phyloP scores from a whole-genome alignment of 116 monocot genomes.

The Dioscorea cayenensis region DNA sequence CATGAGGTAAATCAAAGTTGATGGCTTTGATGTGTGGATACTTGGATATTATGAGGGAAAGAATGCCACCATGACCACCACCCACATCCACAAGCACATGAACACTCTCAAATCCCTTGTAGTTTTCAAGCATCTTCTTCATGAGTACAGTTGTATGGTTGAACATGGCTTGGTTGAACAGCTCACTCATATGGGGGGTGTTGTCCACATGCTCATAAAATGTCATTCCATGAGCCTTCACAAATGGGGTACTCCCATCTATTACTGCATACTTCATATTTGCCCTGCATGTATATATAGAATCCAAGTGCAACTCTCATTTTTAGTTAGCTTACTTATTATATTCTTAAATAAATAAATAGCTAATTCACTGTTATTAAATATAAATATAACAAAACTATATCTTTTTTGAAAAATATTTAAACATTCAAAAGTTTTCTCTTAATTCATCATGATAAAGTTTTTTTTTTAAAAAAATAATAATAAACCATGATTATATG shows the following conservation, averaged over 20 bases:
- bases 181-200: background rate
- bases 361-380: too few relatives aligned
- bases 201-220: background rate
- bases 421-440: too few relatives aligned
- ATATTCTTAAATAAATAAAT: too few relatives aligned
- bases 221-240: background rate
- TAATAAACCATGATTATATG: too few relatives aligned
- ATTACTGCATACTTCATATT: constrained; percentile 3
- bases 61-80: constrained; percentile 1
- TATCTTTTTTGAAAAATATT: too few relatives aligned
- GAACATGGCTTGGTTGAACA: constrained; percentile 1
- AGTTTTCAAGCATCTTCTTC: constrained; percentile 4
- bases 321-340: too few relatives aligned
- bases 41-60: constrained; percentile 1
- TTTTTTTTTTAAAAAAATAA: too few relatives aligned
- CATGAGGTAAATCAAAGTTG: constrained; percentile 9
- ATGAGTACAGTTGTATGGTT: background rate
- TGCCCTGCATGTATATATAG: background rate
- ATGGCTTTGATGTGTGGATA: constrained; percentile 6
- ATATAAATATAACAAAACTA: too few relatives aligned
- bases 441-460: too few relatives aligned
- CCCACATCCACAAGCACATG: constrained; percentile 6
- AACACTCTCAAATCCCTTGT: constrained; percentile 5
- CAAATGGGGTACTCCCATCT: background rate
- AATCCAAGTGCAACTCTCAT: background rate